Evolutionary conservation across 108 stramenopile species (phyloP), one percentile per base, ranked within the genome.

Genomic region (Skeletonema costatum): DNA sequence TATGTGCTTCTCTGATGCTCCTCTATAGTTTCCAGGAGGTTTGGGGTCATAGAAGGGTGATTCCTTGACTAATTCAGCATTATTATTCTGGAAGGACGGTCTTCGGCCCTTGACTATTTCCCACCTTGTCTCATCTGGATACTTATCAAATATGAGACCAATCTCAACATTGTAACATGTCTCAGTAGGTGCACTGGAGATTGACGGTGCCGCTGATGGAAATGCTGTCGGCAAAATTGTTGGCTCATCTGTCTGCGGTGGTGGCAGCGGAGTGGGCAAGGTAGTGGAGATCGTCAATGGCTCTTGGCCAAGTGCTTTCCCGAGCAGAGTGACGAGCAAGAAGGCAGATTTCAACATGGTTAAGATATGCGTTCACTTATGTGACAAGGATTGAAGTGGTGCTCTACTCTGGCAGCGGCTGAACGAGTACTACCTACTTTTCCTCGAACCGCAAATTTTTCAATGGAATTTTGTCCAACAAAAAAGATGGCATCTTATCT

Each of bases 131-230:
- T 81, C 80, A 16, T 51, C 70, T 9, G 80, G 80, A 12, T 64
- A 70, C 1, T 71, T 68, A 46, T 81, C 80, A 25, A 81, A 67
- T 4, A 81, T 75, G 5, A 81, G 59, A 1, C 80, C 80, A 31
- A 81, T 81, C 66, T 81, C 80, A 29, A 81, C 64, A 12, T 60
- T 38, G 70, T 59, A 71, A 38, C 80, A 81, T 36, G 68, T 32
- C 30, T 64, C 69, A 9, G 53, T 56, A 56, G 53, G 53, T 21
- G 12, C 14, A 9, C 53, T 56, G 0, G 53, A 56, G 53, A 56
- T 29, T 29, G 53, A 0, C 1, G 53, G 53, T 25, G 25, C 53
- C 6, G n/a, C 0, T 0, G 53, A 56, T 9, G 53, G 53, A 9
- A n/a, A 56, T 25, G 6, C 25, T 29, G 53, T n/a, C 25, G 53